Evolutionary conservation across 75 land plant species (phyloP).

Genomic region (Pinus taeda): DNA sequence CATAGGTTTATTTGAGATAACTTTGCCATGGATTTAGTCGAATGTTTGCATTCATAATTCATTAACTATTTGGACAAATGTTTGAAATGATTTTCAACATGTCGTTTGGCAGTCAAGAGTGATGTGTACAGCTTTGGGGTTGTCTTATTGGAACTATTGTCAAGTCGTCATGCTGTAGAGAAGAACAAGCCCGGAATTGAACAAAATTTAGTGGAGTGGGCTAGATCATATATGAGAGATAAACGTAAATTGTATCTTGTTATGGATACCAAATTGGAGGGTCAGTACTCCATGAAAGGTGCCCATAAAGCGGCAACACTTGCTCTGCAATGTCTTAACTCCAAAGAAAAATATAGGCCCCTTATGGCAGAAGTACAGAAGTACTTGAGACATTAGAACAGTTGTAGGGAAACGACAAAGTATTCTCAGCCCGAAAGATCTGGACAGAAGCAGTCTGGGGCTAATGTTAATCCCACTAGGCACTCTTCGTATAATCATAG

Average conservation of each 20-base stretch:
- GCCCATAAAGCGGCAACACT: slow-evolving; percentile 29
- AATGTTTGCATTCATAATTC: too few species aligned
- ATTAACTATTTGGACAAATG: too few species aligned
- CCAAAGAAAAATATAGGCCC: slow-evolving; percentile 37
- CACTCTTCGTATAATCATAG: neutral
- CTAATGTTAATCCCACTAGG: neutral
- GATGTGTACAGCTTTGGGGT: too few species aligned
- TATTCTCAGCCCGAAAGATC: neutral
- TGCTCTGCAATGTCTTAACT: slow-evolving; percentile 29
- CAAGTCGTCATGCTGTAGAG: slow-evolving; percentile 24
- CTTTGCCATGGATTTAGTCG: too few species aligned
- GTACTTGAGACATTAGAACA: slow-evolving; percentile 33
- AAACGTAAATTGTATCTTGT: slow-evolving; percentile 30
- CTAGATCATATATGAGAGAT: slow-evolving; percentile 29
- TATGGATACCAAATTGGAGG: slow-evolving; percentile 47
- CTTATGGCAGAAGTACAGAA: slow-evolving; percentile 36
- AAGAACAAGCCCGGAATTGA: slow-evolving; percentile 23
- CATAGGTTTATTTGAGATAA: too few species aligned
- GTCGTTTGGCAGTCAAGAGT: too few species aligned
- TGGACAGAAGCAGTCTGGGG: neutral
- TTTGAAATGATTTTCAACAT: too few species aligned
- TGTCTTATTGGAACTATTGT: too few species aligned
- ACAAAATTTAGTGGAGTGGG: slow-evolving; percentile 55
- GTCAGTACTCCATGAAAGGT: slow-evolving; percentile 38
- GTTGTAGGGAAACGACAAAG: slow-evolving; percentile 11